phyloP scores from a whole-genome alignment of 108 stramenopile genomes.

The Skeletonema menzelii region DNA sequence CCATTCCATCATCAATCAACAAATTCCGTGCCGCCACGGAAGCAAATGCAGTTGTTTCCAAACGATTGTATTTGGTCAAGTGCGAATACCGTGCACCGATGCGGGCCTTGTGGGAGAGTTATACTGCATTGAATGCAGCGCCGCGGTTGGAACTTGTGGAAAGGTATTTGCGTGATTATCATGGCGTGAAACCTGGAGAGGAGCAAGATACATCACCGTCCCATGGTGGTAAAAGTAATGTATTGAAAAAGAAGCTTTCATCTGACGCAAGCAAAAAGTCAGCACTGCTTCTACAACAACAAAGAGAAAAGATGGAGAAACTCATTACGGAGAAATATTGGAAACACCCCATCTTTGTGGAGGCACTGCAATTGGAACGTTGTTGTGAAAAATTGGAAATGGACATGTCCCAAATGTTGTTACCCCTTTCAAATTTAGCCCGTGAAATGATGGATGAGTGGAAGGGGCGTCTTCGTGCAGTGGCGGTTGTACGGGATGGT shows the following conservation, averaged over 20 bases:
- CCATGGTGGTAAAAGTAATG: not conserved
- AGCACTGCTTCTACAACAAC: slow-evolving; percentile 12
- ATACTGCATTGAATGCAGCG: slow-evolving; percentile 71
- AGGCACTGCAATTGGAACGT: slow-evolving; percentile 72
- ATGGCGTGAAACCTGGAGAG: slow-evolving; percentile 12
- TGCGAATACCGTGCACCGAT: slow-evolving; percentile 89
- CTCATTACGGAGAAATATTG: slow-evolving; percentile 53
- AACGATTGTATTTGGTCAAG: slow-evolving; percentile 87
- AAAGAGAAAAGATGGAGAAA: slow-evolving; percentile 26
- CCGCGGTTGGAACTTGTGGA: slow-evolving; percentile 76
- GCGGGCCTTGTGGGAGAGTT: slow-evolving; percentile 83
- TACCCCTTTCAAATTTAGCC: slow-evolving; percentile 79
- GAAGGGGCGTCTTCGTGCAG: slow-evolving; percentile 52
- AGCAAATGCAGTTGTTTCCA: slow-evolving; percentile 74
- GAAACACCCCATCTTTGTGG: slow-evolving; percentile 68
- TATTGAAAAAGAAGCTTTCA: slow-evolving; percentile 18
- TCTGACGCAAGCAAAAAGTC: slow-evolving; percentile 10
- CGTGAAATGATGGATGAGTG: slow-evolving; percentile 60
- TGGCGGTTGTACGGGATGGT: slow-evolving; percentile 48
- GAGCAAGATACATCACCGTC: slow-evolving; percentile 11
- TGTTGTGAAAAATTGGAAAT: slow-evolving; percentile 70
- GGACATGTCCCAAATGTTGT: slow-evolving; percentile 67
- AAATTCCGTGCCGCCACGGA: slow-evolving; percentile 81
- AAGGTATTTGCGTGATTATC: slow-evolving; percentile 40
- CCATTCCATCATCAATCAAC: slow-evolving; percentile 61